Evolutionary conservation across 805 yeast genomes (phyloP).

Genomic region (Metschnikowia vanudenii): DNA sequence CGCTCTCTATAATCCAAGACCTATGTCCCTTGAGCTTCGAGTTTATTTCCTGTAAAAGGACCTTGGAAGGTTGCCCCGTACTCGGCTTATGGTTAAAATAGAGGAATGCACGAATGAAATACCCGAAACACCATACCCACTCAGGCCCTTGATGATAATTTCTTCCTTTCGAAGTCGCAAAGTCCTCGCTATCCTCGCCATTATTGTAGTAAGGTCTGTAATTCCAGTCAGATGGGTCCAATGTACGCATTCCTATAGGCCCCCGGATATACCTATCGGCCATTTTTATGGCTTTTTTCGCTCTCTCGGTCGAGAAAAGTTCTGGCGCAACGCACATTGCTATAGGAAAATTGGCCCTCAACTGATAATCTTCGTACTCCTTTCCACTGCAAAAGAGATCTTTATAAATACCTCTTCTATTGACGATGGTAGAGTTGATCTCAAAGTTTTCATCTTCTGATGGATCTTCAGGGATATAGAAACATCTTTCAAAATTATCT

Average conservation of each 20-base stretch:
- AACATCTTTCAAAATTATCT: constrained; percentile 74
- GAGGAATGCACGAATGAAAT: constrained; percentile 75
- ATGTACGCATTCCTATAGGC: constrained; percentile 86
- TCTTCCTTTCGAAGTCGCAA: constrained; percentile 91
- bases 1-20: constrained; percentile 67
- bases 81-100: constrained; percentile 47
- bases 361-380: constrained; percentile 89
- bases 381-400: constrained; percentile 81
- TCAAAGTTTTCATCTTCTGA: constrained; percentile 59
- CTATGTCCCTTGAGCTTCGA: constrained; percentile 62
- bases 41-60: constrained; percentile 58
- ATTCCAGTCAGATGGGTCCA: constrained; percentile 90
- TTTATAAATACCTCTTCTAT: constrained; percentile 92
- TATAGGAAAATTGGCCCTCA: constrained; percentile 88
- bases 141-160: constrained; percentile 99
- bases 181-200: constrained; percentile 76
- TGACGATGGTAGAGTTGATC: constrained; percentile 62
- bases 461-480: constrained; percentile 68
- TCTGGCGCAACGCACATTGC: constrained; percentile 97
- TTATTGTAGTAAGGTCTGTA: constrained; percentile 88
- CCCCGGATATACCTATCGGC: constrained; percentile 82
- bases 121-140: constrained; percentile 94
- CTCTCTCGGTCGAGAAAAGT: constrained; percentile 62
- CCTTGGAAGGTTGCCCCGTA: constrained; percentile 46
- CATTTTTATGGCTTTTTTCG: constrained; percentile 58